These are phyloP conservation scores for Ophiostoma australiae DNA, from an alignment of 2,329 filamentous ascomycete species.

Conservation along the genomic window DNA sequence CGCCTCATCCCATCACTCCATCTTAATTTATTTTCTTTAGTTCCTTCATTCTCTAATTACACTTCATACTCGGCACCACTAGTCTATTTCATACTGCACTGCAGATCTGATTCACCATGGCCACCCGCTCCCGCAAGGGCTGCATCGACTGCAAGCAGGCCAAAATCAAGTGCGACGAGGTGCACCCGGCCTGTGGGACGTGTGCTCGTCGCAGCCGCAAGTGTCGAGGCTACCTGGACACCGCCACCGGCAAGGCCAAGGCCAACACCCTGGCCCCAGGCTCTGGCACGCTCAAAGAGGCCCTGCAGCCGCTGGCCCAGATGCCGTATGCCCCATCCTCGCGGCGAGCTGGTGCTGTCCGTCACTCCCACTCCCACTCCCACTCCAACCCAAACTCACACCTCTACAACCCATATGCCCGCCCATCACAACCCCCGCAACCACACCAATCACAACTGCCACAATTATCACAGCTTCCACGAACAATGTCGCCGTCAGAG, in stretches of 20 bases:
- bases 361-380: background rate
- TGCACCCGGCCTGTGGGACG: slow-evolving; percentile 26
- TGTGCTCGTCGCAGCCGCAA: slow-evolving; percentile 25
- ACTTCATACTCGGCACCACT: background rate
- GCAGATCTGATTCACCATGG: slow-evolving; percentile 14
- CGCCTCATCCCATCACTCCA: background rate
- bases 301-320: slow-evolving; percentile 14
- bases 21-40: background rate
- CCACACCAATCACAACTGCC: background rate
- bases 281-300: background rate
- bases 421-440: background rate
- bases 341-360: background rate
- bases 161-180: slow-evolving; percentile 28
- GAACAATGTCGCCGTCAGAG: background rate
- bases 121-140: slow-evolving; percentile 27
- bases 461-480: background rate
- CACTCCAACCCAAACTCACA: background rate
- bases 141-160: slow-evolving; percentile 28
- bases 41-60: background rate
- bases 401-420: background rate
- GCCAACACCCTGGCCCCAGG: background rate
- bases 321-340: slow-evolving; percentile 9
- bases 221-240: slow-evolving; percentile 24
- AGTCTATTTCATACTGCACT: background rate
- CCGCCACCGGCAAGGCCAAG: slow-evolving; percentile 10